Base-by-base conservation (phyloP, 352 stramenopile genomes). In the Phytophthora cajani region DNA sequence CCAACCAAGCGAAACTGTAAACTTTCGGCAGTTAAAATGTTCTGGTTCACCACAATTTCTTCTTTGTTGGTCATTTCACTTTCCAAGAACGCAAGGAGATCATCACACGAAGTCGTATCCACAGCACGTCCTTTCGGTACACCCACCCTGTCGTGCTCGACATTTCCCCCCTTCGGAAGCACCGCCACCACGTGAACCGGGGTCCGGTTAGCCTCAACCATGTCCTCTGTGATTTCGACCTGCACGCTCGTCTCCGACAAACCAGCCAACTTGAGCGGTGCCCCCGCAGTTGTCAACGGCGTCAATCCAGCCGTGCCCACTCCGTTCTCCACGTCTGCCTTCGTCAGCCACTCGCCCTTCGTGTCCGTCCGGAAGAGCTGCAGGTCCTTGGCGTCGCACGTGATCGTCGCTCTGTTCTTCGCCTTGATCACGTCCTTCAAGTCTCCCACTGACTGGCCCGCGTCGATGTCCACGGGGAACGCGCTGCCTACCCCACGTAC, bases 81-180 rank as follows among this genome's bases (percentile, higher is more conserved):
- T 72, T 75, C 55, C 62, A 62, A 64, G 42, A 71, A 71, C 32
- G 32, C 42, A 23, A 76, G 50, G 6, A 79, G 51, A 62, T 64
- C 10, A 61, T 69, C 59, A 40, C 69, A 72, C 57, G 69, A 77
- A 50, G 1, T 0, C 0, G 67, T 27, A 74, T 71, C 25, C 64
- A 77, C 68, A 62, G 67, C 30, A 71, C 50, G 67, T 10, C 67
- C 67, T 11, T 12, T 2, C 42, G 17, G 42, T 50, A 11, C 17
- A 50, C n/a, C 14, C 14, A 23, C 42, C 8, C 42, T 21, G 14
- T 50, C 42, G n/a, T 50, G 5, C 36, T 42, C 10, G 30, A 42
- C 4, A 14, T 16, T 11, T 16, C 36, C 10, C 36, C 11, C 30
- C 30, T 33, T 42, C 36, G 38, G 38, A 44, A 44, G 12, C 38